These are phyloP conservation scores for Xylaria sp. DNA, from an alignment of 2,329 filamentous ascomycete genomes.

Conservation along the genomic window DNA sequence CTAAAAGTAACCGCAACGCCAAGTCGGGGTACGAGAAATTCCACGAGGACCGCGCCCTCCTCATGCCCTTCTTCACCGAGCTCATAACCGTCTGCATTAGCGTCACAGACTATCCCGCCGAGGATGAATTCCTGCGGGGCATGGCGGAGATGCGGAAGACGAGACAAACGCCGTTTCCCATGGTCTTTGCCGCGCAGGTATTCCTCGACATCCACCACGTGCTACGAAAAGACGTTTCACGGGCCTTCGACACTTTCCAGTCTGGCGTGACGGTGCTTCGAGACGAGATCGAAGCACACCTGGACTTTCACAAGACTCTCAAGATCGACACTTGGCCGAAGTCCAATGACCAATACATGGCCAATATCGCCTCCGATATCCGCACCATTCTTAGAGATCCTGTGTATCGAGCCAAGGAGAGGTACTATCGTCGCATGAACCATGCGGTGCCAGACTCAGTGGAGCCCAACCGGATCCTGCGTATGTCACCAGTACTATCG, in stretches of 20 bases:
- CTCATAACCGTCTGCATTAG: constrained; percentile 43
- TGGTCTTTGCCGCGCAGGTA: constrained; percentile 55
- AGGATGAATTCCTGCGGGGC: constrained; percentile 54
- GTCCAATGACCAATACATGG: constrained; percentile 44
- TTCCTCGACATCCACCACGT: constrained; percentile 55
- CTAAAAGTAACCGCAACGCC: constrained; percentile 37
- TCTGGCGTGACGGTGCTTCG: constrained; percentile 36
- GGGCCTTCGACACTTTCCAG: constrained; percentile 26
- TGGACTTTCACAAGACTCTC: constrained; percentile 49
- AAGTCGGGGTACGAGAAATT: constrained; percentile 49
- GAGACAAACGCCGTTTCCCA: constrained; percentile 48
- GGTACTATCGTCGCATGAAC: constrained; percentile 5
- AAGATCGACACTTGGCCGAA: constrained; percentile 47
- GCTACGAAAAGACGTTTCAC: constrained; percentile 39
- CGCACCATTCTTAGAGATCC: constrained; percentile 42
- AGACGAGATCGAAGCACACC: constrained; percentile 43
- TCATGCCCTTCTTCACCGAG: constrained; percentile 52
- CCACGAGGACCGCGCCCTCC: constrained; percentile 51
- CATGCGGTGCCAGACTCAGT: constrained; percentile 15
- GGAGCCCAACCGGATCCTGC: constrained; percentile 47
- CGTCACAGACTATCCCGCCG: constrained; percentile 44
- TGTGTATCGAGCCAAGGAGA: constrained; percentile 37
- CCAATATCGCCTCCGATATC: constrained; percentile 36
- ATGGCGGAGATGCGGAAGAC: constrained; percentile 50
- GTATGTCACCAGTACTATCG: constrained; percentile 52